Base-by-base conservation (phyloP, 805 yeast genomes). In the Danielia reshetovae region DNA sequence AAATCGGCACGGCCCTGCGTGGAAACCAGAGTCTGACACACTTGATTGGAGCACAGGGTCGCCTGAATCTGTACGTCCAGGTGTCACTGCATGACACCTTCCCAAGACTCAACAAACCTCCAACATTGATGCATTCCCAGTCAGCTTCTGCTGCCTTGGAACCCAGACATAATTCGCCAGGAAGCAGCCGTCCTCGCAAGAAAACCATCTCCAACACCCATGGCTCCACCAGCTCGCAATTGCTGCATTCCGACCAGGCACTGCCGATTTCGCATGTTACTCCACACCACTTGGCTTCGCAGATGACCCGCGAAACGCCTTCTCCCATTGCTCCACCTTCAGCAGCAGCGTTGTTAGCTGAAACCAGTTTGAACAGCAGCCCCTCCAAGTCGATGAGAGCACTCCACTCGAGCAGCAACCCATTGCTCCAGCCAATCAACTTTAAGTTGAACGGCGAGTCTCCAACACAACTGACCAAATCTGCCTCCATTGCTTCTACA, bases 401-500 rank as follows among this genome's bases (percentile, higher is more conserved):
- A 2, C 55, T 75, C 10, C 72, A 70, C 13, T 45, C 66, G 2
- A 59, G 50, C 31, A 50, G 62, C 19, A 63, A 69, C 34, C 79
- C 79, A 5, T 51, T 76, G 24, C 57, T 76, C 27, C 80, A 74
- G 45, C 81, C 81, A 1, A 72, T 76, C 30, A 76, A 76, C 49
- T 68, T 67, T 46, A 70, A 71, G 51, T 27, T 40, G 45, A 31
- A 30, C 19, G 24, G 36, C 1, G 47, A 42, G 11, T 23, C 14
- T 16, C 27, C 19, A 21, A 21, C 36, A 5, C 16, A 24, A 11
- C 29, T 24, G 19, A 9, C 19, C n/a, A 21, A 29, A 11, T 8
- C 14, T 6, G 9, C 28, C 7, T n/a, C 36, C 18, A 5, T 32
- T 4, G 18, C 33, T 13, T 19, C 29, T 10, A 32, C 16, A 15